Evolutionary conservation across 306 rosid genomes (phyloP), one percentile per base, ranked within the genome.

Genomic region (Crataegus laevigata): DNA sequence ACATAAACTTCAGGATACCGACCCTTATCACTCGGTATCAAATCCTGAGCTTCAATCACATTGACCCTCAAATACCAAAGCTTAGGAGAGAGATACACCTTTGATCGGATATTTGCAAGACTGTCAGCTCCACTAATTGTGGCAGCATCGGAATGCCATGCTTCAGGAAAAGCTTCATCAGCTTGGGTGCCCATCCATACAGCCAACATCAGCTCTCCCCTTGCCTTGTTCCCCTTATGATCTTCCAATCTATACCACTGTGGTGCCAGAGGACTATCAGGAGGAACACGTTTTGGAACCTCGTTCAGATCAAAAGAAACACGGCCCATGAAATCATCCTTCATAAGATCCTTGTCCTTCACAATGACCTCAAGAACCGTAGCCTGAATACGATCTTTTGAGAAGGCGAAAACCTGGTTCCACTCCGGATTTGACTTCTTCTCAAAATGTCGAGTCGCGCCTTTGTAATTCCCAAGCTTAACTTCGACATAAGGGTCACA

Each of bases 161-260:
- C 98, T 72, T 94, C 98, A 11, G 98, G 94, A 79, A 94, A 94
- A 0, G 96, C 98, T 83, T 94, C 98, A 80, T 94, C 98, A 19
- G 98, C 98, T 71, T 94, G 98, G 26, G 97, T 94, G 21, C 98
- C 98, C 96, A 91, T 90, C 98, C 98, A 94, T 57, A 94, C 98
- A 69, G 98, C 98, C 79, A 94, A 80, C 97, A 94, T 94, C n/a
- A 94, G 84, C 86, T 94, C 98, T 61, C 97, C 98, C 75, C 58
- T 91, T 3, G 70, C 89, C 89, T 94, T 94, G 26, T 78, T 87
- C 26, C 86, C 84, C 84, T 80, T 86, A 71, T 80, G 85, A 38
- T 90, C 97, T 71, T 91, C 97, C 88, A 94, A 73, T 19, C 98
- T 84, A 81, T 94, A 94, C 98, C 98, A 94, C 50, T 94, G 97